Evolutionary conservation across 176 grass and related monocot genomes (phyloP).

Genomic region (Panicum miliaceum): DNA sequence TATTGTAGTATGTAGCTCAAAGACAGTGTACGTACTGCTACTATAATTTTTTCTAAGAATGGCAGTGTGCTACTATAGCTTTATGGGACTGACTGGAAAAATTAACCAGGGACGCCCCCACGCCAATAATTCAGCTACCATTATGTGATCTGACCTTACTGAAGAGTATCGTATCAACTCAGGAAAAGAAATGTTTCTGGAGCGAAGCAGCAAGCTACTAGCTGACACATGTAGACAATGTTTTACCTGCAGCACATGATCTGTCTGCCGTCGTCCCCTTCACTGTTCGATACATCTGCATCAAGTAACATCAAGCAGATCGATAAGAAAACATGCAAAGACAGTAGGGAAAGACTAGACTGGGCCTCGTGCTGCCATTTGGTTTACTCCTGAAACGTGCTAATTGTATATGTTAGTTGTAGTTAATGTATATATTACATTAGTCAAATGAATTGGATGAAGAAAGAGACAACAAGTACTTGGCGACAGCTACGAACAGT

Average conservation of each 20-base stretch:
- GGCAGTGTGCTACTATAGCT: background rate
- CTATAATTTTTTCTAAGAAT: background rate
- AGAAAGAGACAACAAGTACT: slow-evolving; percentile 37
- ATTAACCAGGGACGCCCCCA: slow-evolving; percentile 29
- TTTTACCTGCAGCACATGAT: slow-evolving; percentile 72
- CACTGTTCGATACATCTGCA: slow-evolving; percentile 99
- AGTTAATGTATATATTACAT: background rate
- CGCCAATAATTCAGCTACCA: slow-evolving; percentile 50
- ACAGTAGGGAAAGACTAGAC: slow-evolving; percentile 18
- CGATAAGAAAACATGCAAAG: background rate
- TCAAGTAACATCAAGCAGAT: slow-evolving; percentile 24
- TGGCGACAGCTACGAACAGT: slow-evolving; percentile 24
- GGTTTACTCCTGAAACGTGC: slow-evolving; percentile 21
- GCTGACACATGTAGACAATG: slow-evolving; percentile 27
- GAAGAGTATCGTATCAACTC: slow-evolving; percentile 39
- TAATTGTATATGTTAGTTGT: background rate
- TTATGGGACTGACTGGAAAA: slow-evolving; percentile 38
- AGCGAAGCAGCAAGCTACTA: slow-evolving; percentile 23
- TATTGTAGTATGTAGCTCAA: background rate
- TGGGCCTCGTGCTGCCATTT: slow-evolving; percentile 33
- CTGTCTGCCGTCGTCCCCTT: slow-evolving; percentile 76
- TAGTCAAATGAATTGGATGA: slow-evolving; percentile 1
- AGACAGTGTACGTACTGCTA: background rate
- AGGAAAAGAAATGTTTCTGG: slow-evolving; percentile 32
- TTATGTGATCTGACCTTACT: slow-evolving; percentile 58